These are phyloP conservation scores for Myxozyma neotropica DNA, from an alignment of 805 yeast genomes.

Conservation along the genomic window DNA sequence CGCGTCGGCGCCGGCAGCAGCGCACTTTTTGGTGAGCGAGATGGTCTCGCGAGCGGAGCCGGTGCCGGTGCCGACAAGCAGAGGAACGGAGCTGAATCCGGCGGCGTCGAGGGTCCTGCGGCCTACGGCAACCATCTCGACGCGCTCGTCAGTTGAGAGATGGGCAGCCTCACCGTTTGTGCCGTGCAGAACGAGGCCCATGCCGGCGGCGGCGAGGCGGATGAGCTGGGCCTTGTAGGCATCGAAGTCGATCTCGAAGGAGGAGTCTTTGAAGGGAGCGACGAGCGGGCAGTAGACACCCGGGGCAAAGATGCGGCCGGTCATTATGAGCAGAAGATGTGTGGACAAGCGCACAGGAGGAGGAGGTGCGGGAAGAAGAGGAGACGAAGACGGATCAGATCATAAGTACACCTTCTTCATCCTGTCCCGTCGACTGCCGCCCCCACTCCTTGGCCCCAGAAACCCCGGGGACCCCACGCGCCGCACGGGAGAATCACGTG, in stretches of 20 bases:
- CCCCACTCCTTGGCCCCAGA: background rate
- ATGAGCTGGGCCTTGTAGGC: conserved; percentile 31
- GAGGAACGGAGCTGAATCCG: conserved; percentile 46
- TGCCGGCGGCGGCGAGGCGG: conserved; percentile 33
- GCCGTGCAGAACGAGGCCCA: conserved; percentile 35
- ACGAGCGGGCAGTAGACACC: conserved; percentile 33
- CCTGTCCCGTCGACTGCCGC: background rate
- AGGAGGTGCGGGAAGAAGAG: no score
- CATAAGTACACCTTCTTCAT: no score
- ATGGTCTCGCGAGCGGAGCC: conserved; percentile 52
- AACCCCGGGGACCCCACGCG: background rate
- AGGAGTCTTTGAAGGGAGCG: conserved; percentile 22
- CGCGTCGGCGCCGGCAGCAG: conserved; percentile 41
- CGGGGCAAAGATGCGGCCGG: conserved; percentile 15
- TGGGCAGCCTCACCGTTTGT: conserved; percentile 47
- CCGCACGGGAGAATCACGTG: background rate
- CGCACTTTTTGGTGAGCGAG: conserved; percentile 38
- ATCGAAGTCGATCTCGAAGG: conserved; percentile 27
- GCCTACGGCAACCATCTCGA: conserved; percentile 38
- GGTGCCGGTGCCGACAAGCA: conserved; percentile 55
- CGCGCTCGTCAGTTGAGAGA: conserved; percentile 51
- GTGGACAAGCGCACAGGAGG: no score
- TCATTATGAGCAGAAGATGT: no score
- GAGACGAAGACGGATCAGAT: no score
- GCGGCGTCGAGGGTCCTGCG: conserved; percentile 42